These are phyloP conservation scores for Aurinia saxatilis DNA, from an alignment of 345 rosid species.

Conservation along the genomic window DNA sequence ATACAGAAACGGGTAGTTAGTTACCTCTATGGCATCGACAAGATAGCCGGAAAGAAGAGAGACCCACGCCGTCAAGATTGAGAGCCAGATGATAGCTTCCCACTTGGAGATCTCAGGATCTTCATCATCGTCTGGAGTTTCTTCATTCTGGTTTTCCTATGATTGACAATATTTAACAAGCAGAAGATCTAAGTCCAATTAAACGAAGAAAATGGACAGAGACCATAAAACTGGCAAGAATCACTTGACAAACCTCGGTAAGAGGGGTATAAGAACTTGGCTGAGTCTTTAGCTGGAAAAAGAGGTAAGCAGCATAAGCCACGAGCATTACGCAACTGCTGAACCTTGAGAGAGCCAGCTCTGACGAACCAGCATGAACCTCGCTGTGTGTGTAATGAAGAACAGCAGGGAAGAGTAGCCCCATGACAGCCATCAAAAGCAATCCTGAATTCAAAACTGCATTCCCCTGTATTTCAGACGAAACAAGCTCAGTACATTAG, in stretches of 20 bases:
- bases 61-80: constrained; percentile 73
- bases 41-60: no score
- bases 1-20: neutral
- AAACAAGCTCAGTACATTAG: constrained; percentile 29
- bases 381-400: constrained; percentile 87
- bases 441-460: constrained; percentile 83
- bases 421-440: constrained; percentile 97
- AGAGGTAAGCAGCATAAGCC: constrained; percentile 78
- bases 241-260: constrained; percentile 40
- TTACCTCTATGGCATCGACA: constrained; percentile 86
- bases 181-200: constrained; percentile 22
- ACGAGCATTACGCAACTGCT: constrained; percentile 90
- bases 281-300: constrained; percentile 69
- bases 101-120: no score
- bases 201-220: neutral
- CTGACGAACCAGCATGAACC: constrained; percentile 78
- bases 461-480: constrained; percentile 48
- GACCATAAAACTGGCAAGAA: neutral
- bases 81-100: constrained; percentile 81
- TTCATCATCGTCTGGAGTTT: constrained; percentile 41
- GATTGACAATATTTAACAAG: constrained; percentile 18
- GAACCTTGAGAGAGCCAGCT: constrained; percentile 90
- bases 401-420: constrained; percentile 88
- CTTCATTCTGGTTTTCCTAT: constrained; percentile 56
- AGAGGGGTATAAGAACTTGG: constrained; percentile 43